Conservation (phyloP, 768 basidiomycete species). For the Agrocybe pediades region DNA sequence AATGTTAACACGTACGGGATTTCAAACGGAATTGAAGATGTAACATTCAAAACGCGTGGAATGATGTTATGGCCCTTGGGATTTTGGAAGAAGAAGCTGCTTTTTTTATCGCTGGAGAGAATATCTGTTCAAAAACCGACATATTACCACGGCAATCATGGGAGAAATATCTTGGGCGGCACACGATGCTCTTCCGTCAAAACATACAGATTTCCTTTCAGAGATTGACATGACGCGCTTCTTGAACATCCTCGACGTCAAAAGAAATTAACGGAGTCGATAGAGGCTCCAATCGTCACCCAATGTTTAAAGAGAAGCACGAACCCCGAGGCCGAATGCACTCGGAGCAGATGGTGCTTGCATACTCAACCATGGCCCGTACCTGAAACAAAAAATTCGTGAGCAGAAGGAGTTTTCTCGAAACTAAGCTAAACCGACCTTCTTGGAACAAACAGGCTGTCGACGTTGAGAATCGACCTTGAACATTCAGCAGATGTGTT, state of each 20-base stretch:
- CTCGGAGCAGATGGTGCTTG: too few relatives aligned
- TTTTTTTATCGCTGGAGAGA: not conserved
- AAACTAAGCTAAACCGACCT: too few relatives aligned
- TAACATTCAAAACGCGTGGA: conserved; percentile 4
- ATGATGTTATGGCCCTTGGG: not conserved
- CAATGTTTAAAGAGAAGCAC: too few relatives aligned
- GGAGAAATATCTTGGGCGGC: not conserved
- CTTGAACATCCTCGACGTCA: not conserved
- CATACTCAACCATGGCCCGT: too few relatives aligned
- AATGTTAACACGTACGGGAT: conserved; percentile 2
- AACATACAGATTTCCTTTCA: not conserved
- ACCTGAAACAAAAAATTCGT: too few relatives aligned
- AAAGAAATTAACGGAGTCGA: not conserved
- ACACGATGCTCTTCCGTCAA: too few relatives aligned
- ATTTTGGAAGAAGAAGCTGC: not conserved
- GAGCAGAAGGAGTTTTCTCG: too few relatives aligned
- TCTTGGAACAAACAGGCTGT: too few relatives aligned
- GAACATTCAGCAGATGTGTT: too few relatives aligned
- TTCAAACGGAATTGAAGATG: conserved; percentile 10
- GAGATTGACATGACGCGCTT: not conserved
- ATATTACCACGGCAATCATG: not conserved
- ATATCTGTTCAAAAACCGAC: not conserved
- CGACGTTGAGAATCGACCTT: too few relatives aligned
- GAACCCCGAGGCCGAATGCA: not conserved
- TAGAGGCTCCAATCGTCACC: not conserved